These are phyloP conservation scores for Tolypocladium cylindrosporum DNA, from an alignment of 2,329 filamentous ascomycete genomes.

Conservation along the genomic window DNA sequence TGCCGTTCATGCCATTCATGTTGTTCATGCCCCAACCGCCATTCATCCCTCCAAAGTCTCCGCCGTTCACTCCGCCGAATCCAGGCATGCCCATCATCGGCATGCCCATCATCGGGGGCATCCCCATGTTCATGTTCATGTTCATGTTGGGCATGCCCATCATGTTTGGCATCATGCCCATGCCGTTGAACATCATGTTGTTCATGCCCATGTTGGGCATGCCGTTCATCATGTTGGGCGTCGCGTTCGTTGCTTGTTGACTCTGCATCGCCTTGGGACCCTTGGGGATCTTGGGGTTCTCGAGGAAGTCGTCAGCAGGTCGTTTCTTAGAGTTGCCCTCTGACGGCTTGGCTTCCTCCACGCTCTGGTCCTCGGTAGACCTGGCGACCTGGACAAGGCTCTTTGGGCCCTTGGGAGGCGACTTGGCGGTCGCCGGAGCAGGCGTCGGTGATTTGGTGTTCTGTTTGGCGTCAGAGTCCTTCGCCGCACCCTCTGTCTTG, in stretches of 20 bases:
- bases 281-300: constrained; percentile 56
- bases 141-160: constrained; percentile 25
- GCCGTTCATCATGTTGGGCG: constrained; percentile 36
- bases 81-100: constrained; percentile 14
- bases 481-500: background rate
- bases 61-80: constrained; percentile 19
- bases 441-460: constrained; percentile 25
- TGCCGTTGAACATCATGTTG: constrained; percentile 26
- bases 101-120: constrained; percentile 18
- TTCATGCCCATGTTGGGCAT: constrained; percentile 27
- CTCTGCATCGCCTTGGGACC: constrained; percentile 56
- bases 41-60: constrained; percentile 12
- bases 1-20: constrained; percentile 16
- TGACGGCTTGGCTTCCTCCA: constrained; percentile 17
- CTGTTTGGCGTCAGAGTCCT: constrained; percentile 13
- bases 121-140: constrained; percentile 11
- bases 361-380: constrained; percentile 24
- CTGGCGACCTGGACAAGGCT: constrained; percentile 18
- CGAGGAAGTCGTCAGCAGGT: constrained; percentile 61
- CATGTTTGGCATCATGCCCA: constrained; percentile 27
- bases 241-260: constrained; percentile 35
- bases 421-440: constrained; percentile 11
- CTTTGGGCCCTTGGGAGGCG: constrained; percentile 20
- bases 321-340: constrained; percentile 60
- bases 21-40: constrained; percentile 24